These are phyloP conservation scores for Beauveria pseudobassiana DNA, from an alignment of 2,329 filamentous ascomycete species.

Conservation along the genomic window DNA sequence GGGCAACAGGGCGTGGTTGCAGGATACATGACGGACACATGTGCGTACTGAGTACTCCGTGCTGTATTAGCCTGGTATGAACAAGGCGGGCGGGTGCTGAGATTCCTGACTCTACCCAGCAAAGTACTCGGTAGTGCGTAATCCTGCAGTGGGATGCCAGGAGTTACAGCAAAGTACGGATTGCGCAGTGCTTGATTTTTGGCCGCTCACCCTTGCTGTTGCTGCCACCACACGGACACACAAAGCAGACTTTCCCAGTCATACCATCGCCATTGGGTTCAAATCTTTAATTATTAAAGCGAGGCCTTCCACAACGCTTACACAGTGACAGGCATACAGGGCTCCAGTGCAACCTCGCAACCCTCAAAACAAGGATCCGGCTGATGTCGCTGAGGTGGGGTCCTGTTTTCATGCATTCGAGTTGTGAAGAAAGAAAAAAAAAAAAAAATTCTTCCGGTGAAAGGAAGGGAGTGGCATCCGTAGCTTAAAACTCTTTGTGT, in stretches of 20 bases:
- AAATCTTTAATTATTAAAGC: not conserved
- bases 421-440: not conserved
- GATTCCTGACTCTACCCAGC: not conserved
- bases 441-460: no score
- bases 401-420: not conserved
- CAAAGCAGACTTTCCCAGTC: not conserved
- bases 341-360: not conserved
- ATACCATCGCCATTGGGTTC: not conserved
- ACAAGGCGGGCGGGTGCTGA: not conserved
- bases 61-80: no score
- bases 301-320: constrained; percentile 1
- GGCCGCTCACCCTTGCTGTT: no score
- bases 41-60: no score
- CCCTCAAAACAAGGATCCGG: not conserved
- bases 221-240: no score
- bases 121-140: not conserved
- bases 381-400: not conserved
- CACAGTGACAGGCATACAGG: not conserved
- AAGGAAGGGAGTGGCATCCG: no score
- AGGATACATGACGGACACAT: not conserved
- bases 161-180: not conserved
- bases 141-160: not conserved
- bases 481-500: not conserved
- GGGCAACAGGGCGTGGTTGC: not conserved
- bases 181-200: not conserved